A percentile compares a stretch with the other conserved stretches of the same genome.
phyloP scores from a whole-genome alignment of 2,329 filamentous ascomycete species.

The Sphaceloma murrayae region DNA sequence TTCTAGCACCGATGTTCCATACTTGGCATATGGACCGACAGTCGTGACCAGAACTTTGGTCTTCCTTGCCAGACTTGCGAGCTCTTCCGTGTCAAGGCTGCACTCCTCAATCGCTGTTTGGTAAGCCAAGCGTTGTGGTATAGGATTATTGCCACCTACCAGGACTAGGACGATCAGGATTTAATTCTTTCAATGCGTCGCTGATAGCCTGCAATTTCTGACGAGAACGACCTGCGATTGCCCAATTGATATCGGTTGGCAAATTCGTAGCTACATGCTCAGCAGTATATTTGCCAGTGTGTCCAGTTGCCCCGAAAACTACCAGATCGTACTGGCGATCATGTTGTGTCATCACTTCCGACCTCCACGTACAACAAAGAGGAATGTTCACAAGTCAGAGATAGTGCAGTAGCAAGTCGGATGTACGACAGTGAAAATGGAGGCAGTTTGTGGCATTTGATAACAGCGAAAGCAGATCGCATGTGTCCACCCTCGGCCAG shows the following conservation, averaged over 20 bases:
- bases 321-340: constrained; percentile 53
- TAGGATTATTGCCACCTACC: no score
- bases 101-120: constrained; percentile 34
- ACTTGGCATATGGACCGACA: constrained; percentile 54
- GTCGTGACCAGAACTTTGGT: constrained; percentile 52
- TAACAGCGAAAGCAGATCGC: no score
- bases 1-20: constrained; percentile 55
- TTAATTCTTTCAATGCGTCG: constrained; percentile 55
- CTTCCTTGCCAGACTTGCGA: constrained; percentile 44
- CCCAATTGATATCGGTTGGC: constrained; percentile 76
- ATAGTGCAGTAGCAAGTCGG: no score
- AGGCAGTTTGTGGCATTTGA: no score
- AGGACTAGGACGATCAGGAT: constrained; percentile 60
- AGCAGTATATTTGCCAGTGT: constrained; percentile 68
- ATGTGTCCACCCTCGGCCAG: no score
- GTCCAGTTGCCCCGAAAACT: constrained; percentile 63
- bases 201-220: constrained; percentile 63
- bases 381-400: no score
- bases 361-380: no score
- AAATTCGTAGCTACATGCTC: constrained; percentile 63
- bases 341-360: background rate
- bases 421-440: no score
- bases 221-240: constrained; percentile 71
- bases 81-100: constrained; percentile 41
- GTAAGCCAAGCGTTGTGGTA: no score